phyloP scores from a whole-genome alignment of 345 rosid genomes.

The Aethionema arabicum region DNA sequence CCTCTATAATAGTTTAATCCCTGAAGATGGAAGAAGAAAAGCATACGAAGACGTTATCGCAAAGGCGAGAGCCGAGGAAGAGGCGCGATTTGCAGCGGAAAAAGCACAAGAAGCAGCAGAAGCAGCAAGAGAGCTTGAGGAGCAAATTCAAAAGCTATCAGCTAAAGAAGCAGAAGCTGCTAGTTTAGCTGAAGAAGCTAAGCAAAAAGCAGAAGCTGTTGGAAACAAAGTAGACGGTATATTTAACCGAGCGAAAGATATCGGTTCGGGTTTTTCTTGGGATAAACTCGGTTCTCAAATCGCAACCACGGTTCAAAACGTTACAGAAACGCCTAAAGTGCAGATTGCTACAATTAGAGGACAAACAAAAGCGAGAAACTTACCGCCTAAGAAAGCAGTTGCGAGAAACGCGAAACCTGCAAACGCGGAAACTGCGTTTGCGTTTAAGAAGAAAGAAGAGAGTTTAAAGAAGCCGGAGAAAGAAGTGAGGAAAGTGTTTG shows the following conservation, averaged over 20 bases:
- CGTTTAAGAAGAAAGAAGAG: slow-evolving; percentile 42
- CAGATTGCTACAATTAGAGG: slow-evolving; percentile 90
- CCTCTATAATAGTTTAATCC: slow-evolving; percentile 52
- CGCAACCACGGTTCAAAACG: slow-evolving; percentile 48
- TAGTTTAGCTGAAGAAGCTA: slow-evolving; percentile 58
- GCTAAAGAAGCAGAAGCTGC: slow-evolving; percentile 54
- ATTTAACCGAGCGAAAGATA: slow-evolving; percentile 62
- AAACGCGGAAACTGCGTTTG: slow-evolving; percentile 31
- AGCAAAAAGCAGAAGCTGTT: slow-evolving; percentile 57
- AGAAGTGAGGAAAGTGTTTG: slow-evolving; percentile 79
- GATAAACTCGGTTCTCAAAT: slow-evolving; percentile 68
- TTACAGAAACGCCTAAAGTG: slow-evolving; percentile 44
- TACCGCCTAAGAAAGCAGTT: slow-evolving; percentile 60
- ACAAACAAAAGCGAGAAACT: slow-evolving; percentile 71
- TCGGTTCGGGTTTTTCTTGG: slow-evolving; percentile 67
- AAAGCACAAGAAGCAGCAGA: slow-evolving; percentile 58
- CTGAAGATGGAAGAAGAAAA: slow-evolving; percentile 86
- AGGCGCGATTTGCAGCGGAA: slow-evolving; percentile 54
- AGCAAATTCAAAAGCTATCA: slow-evolving; percentile 56
- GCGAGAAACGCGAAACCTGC: slow-evolving; percentile 41
- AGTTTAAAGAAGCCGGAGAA: slow-evolving; percentile 33
- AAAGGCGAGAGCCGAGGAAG: slow-evolving; percentile 66
- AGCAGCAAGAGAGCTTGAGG: slow-evolving; percentile 41
- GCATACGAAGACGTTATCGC: slow-evolving; percentile 64
- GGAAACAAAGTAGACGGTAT: slow-evolving; percentile 50